Conservation (phyloP, 2,329 filamentous ascomycete species). For the Mycosphaerelloides madeirae region DNA sequence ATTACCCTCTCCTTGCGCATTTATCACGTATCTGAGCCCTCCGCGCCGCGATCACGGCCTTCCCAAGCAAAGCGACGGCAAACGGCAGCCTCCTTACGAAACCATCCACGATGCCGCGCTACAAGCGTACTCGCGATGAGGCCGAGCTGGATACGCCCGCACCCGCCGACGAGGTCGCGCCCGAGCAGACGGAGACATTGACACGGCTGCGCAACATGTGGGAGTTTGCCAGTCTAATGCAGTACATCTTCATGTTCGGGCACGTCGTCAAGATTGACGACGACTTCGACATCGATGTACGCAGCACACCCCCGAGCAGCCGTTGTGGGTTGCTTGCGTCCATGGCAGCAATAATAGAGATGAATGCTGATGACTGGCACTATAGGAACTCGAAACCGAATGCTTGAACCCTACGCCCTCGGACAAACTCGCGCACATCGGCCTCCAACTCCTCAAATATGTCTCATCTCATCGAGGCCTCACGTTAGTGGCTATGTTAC, state of each 20-base stretch:
- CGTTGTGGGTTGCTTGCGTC: constrained; percentile 3
- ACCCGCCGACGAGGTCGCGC: constrained; percentile 16
- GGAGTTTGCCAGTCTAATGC: constrained; percentile 90
- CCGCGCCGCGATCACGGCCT: too few species aligned
- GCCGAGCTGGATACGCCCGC: constrained; percentile 39
- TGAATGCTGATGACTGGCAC: constrained; percentile 25
- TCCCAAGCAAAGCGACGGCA: too few species aligned
- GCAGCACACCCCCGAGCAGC: constrained; percentile 19
- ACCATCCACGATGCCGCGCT: constrained; percentile 43
- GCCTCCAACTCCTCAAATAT: constrained; percentile 81
- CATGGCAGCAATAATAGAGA: background rate
- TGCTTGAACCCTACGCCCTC: constrained; percentile 74
- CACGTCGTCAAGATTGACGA: constrained; percentile 85
- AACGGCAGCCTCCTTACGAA: too few species aligned
- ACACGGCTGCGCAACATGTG: constrained; percentile 79
- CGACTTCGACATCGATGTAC: constrained; percentile 83
- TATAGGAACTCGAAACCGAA: constrained; percentile 79
- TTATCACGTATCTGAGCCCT: too few species aligned
- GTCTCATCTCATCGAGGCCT: constrained; percentile 90
- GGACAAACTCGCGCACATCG: constrained; percentile 71
- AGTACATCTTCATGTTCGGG: constrained; percentile 91
- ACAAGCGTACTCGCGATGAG: constrained; percentile 54
- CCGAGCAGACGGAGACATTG: constrained; percentile 45
- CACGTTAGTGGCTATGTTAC: constrained; percentile 57
- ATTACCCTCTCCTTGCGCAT: too few species aligned